Conservation (phyloP, 805 yeast species). For the Candida qinlingensis region DNA sequence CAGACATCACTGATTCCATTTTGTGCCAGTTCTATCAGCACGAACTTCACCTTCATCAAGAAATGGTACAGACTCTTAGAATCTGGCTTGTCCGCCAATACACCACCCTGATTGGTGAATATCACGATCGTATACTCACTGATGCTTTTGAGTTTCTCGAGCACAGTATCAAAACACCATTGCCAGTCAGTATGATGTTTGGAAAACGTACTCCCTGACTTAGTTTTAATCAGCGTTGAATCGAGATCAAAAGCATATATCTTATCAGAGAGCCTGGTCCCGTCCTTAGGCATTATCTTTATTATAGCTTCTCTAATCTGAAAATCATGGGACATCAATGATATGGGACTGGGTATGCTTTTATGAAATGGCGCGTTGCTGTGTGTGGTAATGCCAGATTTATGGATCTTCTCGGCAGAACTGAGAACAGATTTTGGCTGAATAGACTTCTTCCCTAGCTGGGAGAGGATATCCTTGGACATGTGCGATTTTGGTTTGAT, state of each 20-base stretch:
- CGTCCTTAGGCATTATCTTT: constrained; percentile 32
- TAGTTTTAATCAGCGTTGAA: constrained; percentile 66
- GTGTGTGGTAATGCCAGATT: not conserved
- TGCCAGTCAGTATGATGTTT: constrained; percentile 68
- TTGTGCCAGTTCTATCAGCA: constrained; percentile 29
- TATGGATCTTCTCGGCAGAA: not conserved
- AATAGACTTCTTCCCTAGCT: constrained; percentile 1
- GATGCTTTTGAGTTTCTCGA: constrained; percentile 5
- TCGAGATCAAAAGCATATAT: constrained; percentile 76
- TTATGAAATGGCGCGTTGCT: not conserved
- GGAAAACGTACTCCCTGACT: constrained; percentile 56
- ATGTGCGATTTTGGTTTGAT: not conserved
- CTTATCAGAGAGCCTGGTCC: not conserved
- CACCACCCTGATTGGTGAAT: constrained; percentile 84
- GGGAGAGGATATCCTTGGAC: constrained; percentile 35
- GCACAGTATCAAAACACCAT: constrained; percentile 42
- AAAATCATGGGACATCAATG: constrained; percentile 23
- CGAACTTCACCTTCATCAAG: constrained; percentile 33
- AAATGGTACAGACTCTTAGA: constrained; percentile 35
- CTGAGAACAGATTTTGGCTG: not conserved
- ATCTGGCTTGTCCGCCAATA: constrained; percentile 34
- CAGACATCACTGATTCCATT: constrained; percentile 30
- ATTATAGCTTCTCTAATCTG: constrained; percentile 38
- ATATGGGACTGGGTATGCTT: not conserved
- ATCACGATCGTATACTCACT: constrained; percentile 43